A percentile compares a stretch with the other conserved stretches of the same genome.
These are phyloP conservation scores for Trichophyton simii DNA, from an alignment of 2,329 filamentous ascomycete species.

Conservation along the genomic window DNA sequence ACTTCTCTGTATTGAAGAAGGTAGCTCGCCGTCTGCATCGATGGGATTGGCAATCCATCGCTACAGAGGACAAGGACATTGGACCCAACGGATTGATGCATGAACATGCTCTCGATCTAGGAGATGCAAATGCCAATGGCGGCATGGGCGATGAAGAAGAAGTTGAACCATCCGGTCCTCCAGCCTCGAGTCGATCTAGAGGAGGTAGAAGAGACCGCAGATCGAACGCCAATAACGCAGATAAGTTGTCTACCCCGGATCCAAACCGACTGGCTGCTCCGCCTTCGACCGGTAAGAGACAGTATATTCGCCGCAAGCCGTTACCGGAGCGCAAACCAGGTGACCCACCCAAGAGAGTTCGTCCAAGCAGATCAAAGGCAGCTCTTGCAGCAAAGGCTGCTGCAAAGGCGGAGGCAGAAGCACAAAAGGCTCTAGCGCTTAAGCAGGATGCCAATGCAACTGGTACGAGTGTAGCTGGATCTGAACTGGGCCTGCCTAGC, in stretches of 20 bases:
- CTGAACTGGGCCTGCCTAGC: not conserved
- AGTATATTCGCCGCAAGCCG: not conserved
- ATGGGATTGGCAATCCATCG: slow-evolving; percentile 32
- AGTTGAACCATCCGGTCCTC: slow-evolving; percentile 1
- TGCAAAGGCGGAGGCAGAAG: not conserved
- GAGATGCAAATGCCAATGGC: not conserved
- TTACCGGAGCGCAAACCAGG: not conserved
- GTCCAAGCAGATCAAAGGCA: not conserved
- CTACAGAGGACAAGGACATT: slow-evolving; percentile 9
- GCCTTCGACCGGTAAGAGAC: not conserved
- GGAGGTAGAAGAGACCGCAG: slow-evolving; percentile 7
- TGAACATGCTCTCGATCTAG: slow-evolving; percentile 5
- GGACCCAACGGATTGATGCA: slow-evolving; percentile 6
- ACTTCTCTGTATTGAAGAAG: slow-evolving; percentile 32
- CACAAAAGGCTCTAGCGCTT: not conserved
- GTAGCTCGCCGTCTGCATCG: slow-evolving; percentile 32
- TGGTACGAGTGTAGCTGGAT: not conserved
- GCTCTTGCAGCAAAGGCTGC: not conserved
- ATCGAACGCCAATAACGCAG: not conserved
- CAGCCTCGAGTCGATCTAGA: slow-evolving; percentile 1
- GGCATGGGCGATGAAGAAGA: slow-evolving; percentile 4
- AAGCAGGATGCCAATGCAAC: not conserved
- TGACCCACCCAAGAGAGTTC: not conserved
- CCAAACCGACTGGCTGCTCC: not conserved
- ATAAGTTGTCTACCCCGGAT: not conserved